Evolutionary conservation across 2,329 filamentous ascomycete species (phyloP).

Genomic region (Lachnellula arida): DNA sequence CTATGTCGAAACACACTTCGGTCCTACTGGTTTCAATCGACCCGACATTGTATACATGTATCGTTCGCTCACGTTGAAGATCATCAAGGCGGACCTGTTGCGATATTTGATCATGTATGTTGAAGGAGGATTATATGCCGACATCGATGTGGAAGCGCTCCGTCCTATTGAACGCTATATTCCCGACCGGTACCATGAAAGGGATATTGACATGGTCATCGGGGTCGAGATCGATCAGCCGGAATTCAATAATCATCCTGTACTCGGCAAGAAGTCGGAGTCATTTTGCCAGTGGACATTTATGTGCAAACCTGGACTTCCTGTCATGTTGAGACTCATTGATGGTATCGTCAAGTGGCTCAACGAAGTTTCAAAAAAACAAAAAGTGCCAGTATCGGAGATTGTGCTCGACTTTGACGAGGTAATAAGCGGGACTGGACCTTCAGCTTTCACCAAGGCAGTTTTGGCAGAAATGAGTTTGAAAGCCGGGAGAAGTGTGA

Average conservation of each 20-base stretch:
- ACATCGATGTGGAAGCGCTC: constrained; percentile 55
- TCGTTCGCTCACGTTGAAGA: constrained; percentile 54
- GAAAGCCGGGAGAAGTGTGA: constrained; percentile 41
- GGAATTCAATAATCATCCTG: constrained; percentile 56
- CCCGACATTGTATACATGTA: constrained; percentile 62
- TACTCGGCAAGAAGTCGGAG: constrained; percentile 61
- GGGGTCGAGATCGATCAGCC: constrained; percentile 69
- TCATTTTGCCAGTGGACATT: constrained; percentile 77
- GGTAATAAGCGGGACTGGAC: constrained; percentile 68
- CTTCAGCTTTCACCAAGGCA: constrained; percentile 63
- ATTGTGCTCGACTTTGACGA: constrained; percentile 67
- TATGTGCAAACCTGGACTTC: constrained; percentile 61
- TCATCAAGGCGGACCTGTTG: constrained; percentile 62
- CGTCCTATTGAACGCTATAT: constrained; percentile 52
- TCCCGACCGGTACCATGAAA: constrained; percentile 56
- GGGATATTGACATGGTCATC: constrained; percentile 66
- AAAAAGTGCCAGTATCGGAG: constrained; percentile 53
- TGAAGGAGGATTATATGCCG: constrained; percentile 47
- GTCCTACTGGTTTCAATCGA: constrained; percentile 59
- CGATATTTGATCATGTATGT: constrained; percentile 65
- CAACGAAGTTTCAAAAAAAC: constrained; percentile 51
- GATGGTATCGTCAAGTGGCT: constrained; percentile 67
- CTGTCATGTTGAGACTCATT: constrained; percentile 63
- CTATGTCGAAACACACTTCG: constrained; percentile 66
- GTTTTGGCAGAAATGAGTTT: constrained; percentile 60